These are phyloP conservation scores for Luvunga scandens DNA, from an alignment of 345 rosid genomes.

Conservation along the genomic window DNA sequence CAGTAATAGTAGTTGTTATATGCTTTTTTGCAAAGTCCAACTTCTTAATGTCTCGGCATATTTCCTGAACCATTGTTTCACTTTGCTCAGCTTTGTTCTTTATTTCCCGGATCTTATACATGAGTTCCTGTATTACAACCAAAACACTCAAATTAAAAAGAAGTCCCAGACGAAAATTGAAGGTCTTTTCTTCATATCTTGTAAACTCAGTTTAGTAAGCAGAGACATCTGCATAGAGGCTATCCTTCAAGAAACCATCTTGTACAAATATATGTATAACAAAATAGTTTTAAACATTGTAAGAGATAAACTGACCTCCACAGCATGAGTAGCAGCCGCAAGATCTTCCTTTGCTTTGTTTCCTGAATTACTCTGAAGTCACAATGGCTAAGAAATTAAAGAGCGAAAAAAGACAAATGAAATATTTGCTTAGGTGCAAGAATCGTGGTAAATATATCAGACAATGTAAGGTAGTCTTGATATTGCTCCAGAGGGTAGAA, in stretches of 20 bases:
- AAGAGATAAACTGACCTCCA: constrained; percentile 60
- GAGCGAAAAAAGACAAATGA: neutral
- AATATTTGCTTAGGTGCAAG: neutral
- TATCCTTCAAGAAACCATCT: neutral
- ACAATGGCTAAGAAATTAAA: constrained; percentile 18
- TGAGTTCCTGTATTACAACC: constrained; percentile 66
- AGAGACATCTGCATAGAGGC: neutral
- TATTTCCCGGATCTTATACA: constrained; percentile 88
- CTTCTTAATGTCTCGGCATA: constrained; percentile 98
- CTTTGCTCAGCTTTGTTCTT: constrained; percentile 99
- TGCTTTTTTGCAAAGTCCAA: constrained; percentile 99
- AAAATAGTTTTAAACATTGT: neutral
- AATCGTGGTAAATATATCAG: neutral
- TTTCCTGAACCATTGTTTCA: constrained; percentile 99
- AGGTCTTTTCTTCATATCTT: neutral
- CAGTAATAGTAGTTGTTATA: constrained; percentile 95
- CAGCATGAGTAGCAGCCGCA: constrained; percentile 98
- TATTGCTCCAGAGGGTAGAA: neutral
- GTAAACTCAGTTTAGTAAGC: neutral
- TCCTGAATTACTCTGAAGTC: constrained; percentile 89
- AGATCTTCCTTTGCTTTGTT: constrained; percentile 99
- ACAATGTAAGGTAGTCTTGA: neutral
- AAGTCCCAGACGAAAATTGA: neutral
- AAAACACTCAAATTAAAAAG: constrained; percentile 14
- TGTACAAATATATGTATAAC: neutral